Evolutionary conservation across 108 stramenopile genomes (phyloP).

Genomic region (Cyclotella cryptica): DNA sequence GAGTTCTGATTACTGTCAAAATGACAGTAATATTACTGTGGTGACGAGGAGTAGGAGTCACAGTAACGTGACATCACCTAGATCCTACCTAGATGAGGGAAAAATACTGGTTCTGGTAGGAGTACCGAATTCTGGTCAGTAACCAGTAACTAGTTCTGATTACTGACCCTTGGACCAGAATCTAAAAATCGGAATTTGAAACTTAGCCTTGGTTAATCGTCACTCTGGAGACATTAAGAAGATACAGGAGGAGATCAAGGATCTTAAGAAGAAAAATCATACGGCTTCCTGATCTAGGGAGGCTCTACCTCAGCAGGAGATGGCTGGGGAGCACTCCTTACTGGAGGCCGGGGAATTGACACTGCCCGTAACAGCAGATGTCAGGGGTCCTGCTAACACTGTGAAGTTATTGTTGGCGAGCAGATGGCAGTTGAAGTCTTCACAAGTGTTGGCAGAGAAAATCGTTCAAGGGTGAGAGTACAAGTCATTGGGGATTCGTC

Average conservation of each 20-base stretch:
- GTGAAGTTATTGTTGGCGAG: not conserved
- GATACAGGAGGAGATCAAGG: not conserved
- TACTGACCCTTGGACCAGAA: too few species aligned
- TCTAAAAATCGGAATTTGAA: too few species aligned
- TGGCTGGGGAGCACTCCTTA: not conserved
- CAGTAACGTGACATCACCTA: too few species aligned
- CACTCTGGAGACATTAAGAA: slow-evolving; percentile 1
- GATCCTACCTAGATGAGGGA: too few species aligned
- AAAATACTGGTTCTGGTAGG: too few species aligned
- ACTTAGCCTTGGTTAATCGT: not conserved
- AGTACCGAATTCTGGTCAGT: too few species aligned
- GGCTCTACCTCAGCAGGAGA: not conserved
- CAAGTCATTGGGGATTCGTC: slow-evolving; percentile 6
- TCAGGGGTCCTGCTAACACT: not conserved
- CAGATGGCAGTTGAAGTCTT: not conserved
- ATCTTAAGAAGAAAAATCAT: not conserved
- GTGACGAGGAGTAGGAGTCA: too few species aligned
- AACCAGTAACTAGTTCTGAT: too few species aligned
- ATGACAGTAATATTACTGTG: too few species aligned
- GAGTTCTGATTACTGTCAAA: too few species aligned
- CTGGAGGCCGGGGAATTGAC: not conserved
- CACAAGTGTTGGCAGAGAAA: slow-evolving; percentile 12
- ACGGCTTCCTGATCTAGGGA: not conserved
- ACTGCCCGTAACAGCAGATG: not conserved
- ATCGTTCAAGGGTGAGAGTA: not conserved